Conservation (phyloP, 2,329 filamentous ascomycete species). For the Knoxdaviesia capensis region DNA sequence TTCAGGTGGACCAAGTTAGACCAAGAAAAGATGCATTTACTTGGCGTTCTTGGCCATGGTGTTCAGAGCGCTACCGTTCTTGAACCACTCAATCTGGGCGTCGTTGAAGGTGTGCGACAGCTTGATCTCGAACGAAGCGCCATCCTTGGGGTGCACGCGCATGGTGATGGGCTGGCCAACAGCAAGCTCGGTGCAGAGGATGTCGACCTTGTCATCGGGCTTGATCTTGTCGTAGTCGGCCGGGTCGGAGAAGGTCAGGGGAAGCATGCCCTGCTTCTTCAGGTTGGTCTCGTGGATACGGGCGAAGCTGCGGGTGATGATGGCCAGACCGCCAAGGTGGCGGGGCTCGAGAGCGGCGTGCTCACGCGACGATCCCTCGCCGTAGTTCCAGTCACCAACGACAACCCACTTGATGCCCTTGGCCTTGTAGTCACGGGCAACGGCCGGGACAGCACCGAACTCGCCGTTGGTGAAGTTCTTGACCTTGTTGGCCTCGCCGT, state of each 20-base stretch:
- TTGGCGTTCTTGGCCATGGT: slow-evolving; percentile 67
- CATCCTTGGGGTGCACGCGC: slow-evolving; percentile 78
- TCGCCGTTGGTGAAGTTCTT: slow-evolving; percentile 74
- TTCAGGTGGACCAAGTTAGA: too few species aligned
- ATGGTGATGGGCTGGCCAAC: slow-evolving; percentile 89
- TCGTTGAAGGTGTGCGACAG: slow-evolving; percentile 96
- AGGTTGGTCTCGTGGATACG: slow-evolving; percentile 99
- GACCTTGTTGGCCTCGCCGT: slow-evolving; percentile 94
- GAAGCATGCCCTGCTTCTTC: slow-evolving; percentile 99
- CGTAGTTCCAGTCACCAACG: slow-evolving; percentile 98
- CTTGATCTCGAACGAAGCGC: slow-evolving; percentile 59
- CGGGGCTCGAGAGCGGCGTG: slow-evolving; percentile 95
- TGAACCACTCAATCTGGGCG: slow-evolving; percentile 97
- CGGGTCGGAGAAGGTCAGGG: slow-evolving; percentile 82
- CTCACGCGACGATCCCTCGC: slow-evolving; percentile 92
- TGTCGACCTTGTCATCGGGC: slow-evolving; percentile 76
- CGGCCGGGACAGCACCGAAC: slow-evolving; percentile 74
- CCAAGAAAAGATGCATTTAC: slow-evolving; percentile 6
- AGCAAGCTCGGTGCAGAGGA: slow-evolving; percentile 71
- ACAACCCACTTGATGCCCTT: slow-evolving; percentile 95
- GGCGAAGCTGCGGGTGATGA: slow-evolving; percentile 88
- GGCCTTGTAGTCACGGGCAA: slow-evolving; percentile 95
- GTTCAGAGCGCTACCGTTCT: slow-evolving; percentile 92
- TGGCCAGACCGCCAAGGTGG: slow-evolving; percentile 89
- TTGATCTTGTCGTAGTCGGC: slow-evolving; percentile 96